Percentiles rank a stretch among this genome's conserved stretches.
These are phyloP conservation scores for Penicillium pancosmium DNA, from an alignment of 495 filamentous ascomycete genomes.

Conservation along the genomic window DNA sequence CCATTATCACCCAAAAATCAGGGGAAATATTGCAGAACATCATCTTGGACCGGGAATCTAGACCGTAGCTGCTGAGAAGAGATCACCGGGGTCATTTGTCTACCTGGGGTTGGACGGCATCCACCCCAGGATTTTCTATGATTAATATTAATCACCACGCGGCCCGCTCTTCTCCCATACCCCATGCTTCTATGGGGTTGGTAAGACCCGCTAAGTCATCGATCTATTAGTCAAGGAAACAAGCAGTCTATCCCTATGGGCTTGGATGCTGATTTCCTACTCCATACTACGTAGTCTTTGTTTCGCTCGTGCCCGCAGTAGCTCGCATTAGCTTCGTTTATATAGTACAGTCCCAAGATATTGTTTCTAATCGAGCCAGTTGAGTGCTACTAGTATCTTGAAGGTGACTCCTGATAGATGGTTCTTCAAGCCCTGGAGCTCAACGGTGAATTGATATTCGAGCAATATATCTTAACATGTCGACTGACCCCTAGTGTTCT, in stretches of 20 bases:
- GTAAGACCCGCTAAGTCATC: not conserved
- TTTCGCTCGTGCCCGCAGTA: too few species aligned
- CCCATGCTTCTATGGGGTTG: not conserved
- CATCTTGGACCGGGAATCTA: not conserved
- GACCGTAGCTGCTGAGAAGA: not conserved
- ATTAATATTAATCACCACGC: conserved; percentile 10
- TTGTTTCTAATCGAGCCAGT: too few species aligned
- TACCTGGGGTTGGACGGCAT: not conserved
- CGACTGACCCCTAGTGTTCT: too few species aligned
- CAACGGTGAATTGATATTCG: too few species aligned
- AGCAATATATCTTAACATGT: too few species aligned
- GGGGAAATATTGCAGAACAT: not conserved
- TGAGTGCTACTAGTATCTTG: too few species aligned
- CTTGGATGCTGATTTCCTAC: not conserved
- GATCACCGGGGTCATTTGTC: not conserved
- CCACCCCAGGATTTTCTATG: not conserved
- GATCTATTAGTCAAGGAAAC: conserved; percentile 13
- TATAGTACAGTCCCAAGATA: too few species aligned
- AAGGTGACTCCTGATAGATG: too few species aligned
- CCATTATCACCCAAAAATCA: too few species aligned
- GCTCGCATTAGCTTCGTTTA: too few species aligned
- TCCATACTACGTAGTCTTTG: too few species aligned
- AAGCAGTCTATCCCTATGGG: not conserved
- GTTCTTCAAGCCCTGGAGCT: too few species aligned
- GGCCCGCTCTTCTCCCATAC: not conserved